Evolutionary conservation across 306 rosid species (phyloP).

Genomic region (Crataegus laevigata): DNA sequence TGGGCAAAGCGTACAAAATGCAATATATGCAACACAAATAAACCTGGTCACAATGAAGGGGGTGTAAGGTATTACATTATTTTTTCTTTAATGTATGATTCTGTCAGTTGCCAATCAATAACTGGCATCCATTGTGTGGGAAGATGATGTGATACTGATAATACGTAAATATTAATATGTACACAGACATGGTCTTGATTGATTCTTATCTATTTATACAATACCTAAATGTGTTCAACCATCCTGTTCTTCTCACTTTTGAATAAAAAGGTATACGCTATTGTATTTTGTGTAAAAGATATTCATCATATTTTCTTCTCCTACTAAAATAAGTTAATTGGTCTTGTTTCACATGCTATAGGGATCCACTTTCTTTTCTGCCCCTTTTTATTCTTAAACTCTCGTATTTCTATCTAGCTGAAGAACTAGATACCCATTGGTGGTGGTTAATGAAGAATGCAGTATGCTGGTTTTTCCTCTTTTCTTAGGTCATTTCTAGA

Average conservation of each 20-base stretch:
- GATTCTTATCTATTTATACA: neutral
- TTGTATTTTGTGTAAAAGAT: neutral
- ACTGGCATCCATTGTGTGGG: neutral
- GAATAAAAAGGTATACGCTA: neutral
- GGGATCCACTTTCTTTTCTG: neutral
- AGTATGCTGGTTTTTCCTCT: neutral
- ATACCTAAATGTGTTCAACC: neutral
- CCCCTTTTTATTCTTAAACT: neutral
- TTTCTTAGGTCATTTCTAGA: neutral
- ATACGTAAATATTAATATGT: neutral
- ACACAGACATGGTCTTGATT: neutral
- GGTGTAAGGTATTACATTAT: conserved; percentile 72
- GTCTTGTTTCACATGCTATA: neutral
- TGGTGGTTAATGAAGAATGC: neutral
- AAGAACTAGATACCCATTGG: neutral
- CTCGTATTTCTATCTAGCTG: neutral
- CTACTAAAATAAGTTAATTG: neutral
- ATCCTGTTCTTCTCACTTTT: neutral
- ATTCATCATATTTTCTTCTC: neutral
- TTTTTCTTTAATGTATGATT: conserved; percentile 10
- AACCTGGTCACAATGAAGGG: conserved; percentile 92
- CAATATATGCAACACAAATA: conserved; percentile 95
- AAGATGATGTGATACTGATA: neutral
- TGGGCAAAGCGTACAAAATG: conserved; percentile 98
- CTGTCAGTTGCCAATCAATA: conserved; percentile 1